Evolutionary conservation across 768 basidiomycete species (phyloP).

Genomic region (Rickenella mellea): DNA sequence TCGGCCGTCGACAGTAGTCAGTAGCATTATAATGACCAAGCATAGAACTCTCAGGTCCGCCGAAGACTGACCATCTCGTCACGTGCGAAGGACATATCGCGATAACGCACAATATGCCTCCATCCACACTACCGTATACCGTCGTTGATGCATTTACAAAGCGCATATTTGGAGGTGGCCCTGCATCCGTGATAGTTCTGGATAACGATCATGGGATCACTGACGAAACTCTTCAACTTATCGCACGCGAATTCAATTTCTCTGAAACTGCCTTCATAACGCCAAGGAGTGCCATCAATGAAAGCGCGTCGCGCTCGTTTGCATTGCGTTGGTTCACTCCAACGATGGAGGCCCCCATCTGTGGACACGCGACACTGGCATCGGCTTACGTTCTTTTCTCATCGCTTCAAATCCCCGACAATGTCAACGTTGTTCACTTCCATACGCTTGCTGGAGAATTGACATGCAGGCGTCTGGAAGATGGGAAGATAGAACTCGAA

Average conservation of each 20-base stretch:
- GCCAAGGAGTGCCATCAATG: constrained; percentile 4
- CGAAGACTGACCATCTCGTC: too few species aligned
- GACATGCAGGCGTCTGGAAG: constrained; percentile 4
- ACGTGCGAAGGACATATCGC: too few species aligned
- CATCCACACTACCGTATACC: constrained; percentile 10
- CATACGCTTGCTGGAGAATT: constrained; percentile 11
- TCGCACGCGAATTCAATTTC: constrained; percentile 14
- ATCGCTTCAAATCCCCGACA: neutral
- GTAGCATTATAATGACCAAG: too few species aligned
- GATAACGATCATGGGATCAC: constrained; percentile 1
- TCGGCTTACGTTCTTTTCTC: constrained; percentile 16
- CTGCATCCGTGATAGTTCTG: constrained; percentile 21
- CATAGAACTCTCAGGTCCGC: too few species aligned
- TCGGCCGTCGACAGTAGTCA: too few species aligned
- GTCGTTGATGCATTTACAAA: constrained; percentile 24
- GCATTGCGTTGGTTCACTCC: constrained; percentile 21
- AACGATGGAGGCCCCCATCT: constrained; percentile 14
- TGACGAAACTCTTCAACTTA: constrained; percentile 9
- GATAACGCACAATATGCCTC: too few species aligned
- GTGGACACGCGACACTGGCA: constrained; percentile 25
- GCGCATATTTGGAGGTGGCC: constrained; percentile 18
- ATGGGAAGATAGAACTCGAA: constrained; percentile 14
- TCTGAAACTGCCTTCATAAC: constrained; percentile 13
- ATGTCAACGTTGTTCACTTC: constrained; percentile 10
- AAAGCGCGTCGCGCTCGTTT: constrained; percentile 2